Evolutionary conservation across 306 rosid genomes (phyloP), one percentile per base, ranked within the genome.

Genomic region (Glycine soja): DNA sequence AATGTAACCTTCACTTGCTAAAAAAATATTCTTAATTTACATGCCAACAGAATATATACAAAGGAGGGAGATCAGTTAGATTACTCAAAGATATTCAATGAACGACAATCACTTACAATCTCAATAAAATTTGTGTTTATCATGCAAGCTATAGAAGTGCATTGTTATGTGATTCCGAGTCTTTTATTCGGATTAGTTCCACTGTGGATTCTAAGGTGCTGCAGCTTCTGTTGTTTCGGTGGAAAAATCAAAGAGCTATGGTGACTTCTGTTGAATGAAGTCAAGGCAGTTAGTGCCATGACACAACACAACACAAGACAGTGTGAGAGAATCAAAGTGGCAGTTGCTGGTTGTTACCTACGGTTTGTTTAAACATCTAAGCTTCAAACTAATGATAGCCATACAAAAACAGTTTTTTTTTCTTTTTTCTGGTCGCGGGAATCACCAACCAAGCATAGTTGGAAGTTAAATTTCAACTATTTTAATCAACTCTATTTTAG

Each of bases 131-230:
- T 4, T 45, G 56, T 43, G 38, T 56, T 4, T 68, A 67, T 7
- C 45, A n/a, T n/a, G n/a, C n/a, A n/a, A n/a, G n/a, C n/a, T n/a
- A n/a, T n/a, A n/a, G n/a, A n/a, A n/a, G n/a, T n/a, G n/a, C n/a
- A n/a, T n/a, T n/a, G n/a, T n/a, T n/a, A n/a, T n/a, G n/a, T n/a
- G n/a, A n/a, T n/a, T n/a, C n/a, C n/a, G n/a, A n/a, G n/a, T n/a
- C n/a, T n/a, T n/a, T n/a, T n/a, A n/a, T n/a, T n/a, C 40, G 63
- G 86, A 68, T 87, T 85, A 40, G 83, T 82, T 54, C 92, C 95
- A 47, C 50, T 66, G 50, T 66, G 72, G 76, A 58, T 8, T 52
- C 72, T 86, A 51, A 13, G 61, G 34, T 14, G 9, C 11, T 40
- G 32, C n/a, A n/a, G n/a, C 3, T 64, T 74, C 10, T 14, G 68